phyloP scores from a whole-genome alignment of 1,139 yeast species.

The Candida glucosophila region DNA sequence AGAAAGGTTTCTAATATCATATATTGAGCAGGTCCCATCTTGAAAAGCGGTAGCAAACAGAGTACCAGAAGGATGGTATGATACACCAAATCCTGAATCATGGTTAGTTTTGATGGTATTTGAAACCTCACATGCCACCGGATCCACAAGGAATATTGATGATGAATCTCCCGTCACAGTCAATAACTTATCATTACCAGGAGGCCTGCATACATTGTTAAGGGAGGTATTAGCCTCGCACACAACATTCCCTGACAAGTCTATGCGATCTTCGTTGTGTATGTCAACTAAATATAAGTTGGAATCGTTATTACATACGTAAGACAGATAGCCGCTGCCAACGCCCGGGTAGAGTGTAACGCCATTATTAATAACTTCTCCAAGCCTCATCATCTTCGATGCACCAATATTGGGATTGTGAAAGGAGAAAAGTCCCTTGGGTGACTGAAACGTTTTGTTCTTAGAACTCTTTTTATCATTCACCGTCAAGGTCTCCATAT shows the following conservation, averaged over 20 bases:
- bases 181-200: conserved; percentile 19
- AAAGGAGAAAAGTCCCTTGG: conserved; percentile 57
- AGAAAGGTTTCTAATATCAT: conserved; percentile 58
- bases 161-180: conserved; percentile 37
- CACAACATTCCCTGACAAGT: conserved; percentile 18
- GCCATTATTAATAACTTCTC: conserved; percentile 77
- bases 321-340: conserved; percentile 39
- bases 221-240: conserved; percentile 34
- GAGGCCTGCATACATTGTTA: conserved; percentile 30
- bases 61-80: conserved; percentile 66
- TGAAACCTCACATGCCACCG: conserved; percentile 14
- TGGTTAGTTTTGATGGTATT: conserved; percentile 43
- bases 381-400: conserved; percentile 48
- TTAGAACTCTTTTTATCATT: conserved; percentile 5
- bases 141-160: conserved; percentile 30
- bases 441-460: conserved; percentile 14
- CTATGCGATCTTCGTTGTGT: conserved; percentile 33
- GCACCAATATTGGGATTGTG: conserved; percentile 40
- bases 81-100: conserved; percentile 77
- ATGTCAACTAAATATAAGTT: conserved; percentile 60
- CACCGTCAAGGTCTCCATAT: conserved; percentile 15
- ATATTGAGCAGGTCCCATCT: conserved; percentile 71
- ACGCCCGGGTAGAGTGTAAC: conserved; percentile 48
- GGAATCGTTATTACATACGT: conserved; percentile 78
- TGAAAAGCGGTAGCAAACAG: conserved; percentile 78